phyloP scores from a whole-genome alignment of 371 early-diverging fungal genomes.

The Mortierella sp. region DNA sequence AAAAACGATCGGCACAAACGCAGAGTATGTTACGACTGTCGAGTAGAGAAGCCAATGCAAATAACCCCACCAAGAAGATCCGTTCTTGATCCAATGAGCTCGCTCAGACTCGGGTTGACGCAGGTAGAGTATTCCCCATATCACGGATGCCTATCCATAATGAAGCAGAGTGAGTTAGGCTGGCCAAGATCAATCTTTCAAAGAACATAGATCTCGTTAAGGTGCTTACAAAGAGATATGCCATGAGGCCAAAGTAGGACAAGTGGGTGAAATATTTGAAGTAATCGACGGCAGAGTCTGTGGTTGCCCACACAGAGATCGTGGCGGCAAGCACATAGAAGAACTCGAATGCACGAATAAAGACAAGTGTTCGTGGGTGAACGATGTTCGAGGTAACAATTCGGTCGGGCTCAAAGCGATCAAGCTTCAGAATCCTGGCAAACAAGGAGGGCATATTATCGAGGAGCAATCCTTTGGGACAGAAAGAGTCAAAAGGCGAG shows the following conservation, averaged over 20 bases:
- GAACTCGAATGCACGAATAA: slow-evolving; percentile 54
- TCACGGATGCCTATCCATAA: slow-evolving; percentile 18
- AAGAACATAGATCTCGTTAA: neutral
- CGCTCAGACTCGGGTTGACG: slow-evolving; percentile 32
- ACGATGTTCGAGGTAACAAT: slow-evolving; percentile 66
- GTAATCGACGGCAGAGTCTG: slow-evolving; percentile 26
- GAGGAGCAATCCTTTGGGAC: no score
- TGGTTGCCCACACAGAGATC: slow-evolving; percentile 54
- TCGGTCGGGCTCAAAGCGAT: slow-evolving; percentile 62
- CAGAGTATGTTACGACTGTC: slow-evolving; percentile 28
- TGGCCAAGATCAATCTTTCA: neutral
- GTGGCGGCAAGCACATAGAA: slow-evolving; percentile 59
- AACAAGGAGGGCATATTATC: slow-evolving; percentile 10
- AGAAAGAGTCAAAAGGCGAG: no score
- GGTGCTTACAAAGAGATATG: slow-evolving; percentile 60
- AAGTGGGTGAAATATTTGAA: slow-evolving; percentile 63
- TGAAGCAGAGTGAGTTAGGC: neutral
- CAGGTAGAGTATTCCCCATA: slow-evolving; percentile 37
- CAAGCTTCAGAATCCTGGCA: slow-evolving; percentile 39
- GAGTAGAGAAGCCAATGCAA: slow-evolving; percentile 39
- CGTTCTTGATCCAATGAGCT: slow-evolving; percentile 23
- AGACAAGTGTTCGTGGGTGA: slow-evolving; percentile 56
- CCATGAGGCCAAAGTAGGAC: slow-evolving; percentile 64
- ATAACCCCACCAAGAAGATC: slow-evolving; percentile 38
- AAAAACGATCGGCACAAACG: slow-evolving; percentile 66